These are phyloP conservation scores for Castanea mollissima DNA, from an alignment of 306 rosid species.

Conservation along the genomic window DNA sequence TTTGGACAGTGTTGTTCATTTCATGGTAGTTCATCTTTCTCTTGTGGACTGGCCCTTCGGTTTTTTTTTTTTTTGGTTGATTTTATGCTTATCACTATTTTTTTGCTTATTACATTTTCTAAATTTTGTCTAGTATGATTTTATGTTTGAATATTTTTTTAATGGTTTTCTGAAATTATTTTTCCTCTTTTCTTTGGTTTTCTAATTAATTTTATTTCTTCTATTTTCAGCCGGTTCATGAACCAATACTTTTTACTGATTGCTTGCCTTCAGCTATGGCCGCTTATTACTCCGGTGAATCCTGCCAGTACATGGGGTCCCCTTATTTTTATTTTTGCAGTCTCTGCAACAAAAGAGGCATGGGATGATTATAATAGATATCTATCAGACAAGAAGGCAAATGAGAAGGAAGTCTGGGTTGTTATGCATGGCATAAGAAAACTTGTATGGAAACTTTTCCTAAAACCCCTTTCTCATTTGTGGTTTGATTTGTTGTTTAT, in stretches of 20 bases:
- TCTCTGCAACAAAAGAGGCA: conserved; percentile 96
- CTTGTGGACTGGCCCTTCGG: background rate
- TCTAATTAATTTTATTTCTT: conserved; percentile 27
- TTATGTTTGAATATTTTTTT: background rate
- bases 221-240: conserved; percentile 92
- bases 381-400: conserved; percentile 95
- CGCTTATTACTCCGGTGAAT: conserved; percentile 97
- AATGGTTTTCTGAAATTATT: background rate
- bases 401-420: conserved; percentile 95
- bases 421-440: conserved; percentile 76
- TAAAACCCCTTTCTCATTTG: conserved; percentile 12
- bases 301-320: conserved; percentile 99
- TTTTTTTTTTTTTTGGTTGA: background rate
- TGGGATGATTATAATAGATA: conserved; percentile 98
- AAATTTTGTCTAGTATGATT: background rate
- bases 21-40: background rate
- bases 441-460: conserved; percentile 48
- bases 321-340: conserved; percentile 94
- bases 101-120: background rate
- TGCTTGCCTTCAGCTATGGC: conserved; percentile 98
- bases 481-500: conserved; percentile 1
- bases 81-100: background rate
- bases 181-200: background rate
- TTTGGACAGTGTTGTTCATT: background rate
- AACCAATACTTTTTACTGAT: conserved; percentile 97